A percentile compares a stretch with the other conserved stretches of the same genome.
Evolutionary conservation across 495 filamentous ascomycete genomes (phyloP).

Genomic region (Neurospora hispaniola): DNA sequence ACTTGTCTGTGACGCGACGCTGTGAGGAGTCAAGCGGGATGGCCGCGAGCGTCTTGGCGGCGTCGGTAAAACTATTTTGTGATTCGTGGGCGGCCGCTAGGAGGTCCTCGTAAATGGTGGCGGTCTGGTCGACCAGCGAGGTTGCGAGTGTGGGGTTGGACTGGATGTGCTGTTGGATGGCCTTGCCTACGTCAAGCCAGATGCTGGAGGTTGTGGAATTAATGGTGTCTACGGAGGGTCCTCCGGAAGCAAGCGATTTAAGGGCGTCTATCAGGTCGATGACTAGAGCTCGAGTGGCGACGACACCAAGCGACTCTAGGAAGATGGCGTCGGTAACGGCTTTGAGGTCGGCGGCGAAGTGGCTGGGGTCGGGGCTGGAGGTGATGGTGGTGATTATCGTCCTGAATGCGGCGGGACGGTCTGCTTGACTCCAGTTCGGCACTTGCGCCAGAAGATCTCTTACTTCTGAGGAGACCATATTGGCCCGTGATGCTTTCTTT

Average conservation of each 20-base stretch:
- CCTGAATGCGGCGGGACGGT: constrained; percentile 50
- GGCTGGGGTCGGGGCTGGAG: constrained; percentile 39
- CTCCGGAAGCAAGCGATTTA: constrained; percentile 30
- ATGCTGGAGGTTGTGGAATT: constrained; percentile 29
- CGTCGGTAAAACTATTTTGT: constrained; percentile 41
- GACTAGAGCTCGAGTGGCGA: constrained; percentile 62
- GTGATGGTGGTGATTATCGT: constrained; percentile 55
- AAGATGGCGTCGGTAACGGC: constrained; percentile 61
- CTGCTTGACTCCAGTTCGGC: constrained; percentile 35
- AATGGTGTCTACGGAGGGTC: neutral
- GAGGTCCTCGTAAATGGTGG: constrained; percentile 60
- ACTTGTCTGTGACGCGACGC: constrained; percentile 64
- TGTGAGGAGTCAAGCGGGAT: constrained; percentile 85
- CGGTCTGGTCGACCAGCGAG: constrained; percentile 76
- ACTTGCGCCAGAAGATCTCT: constrained; percentile 46
- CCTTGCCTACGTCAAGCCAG: constrained; percentile 59
- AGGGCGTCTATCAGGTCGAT: constrained; percentile 52
- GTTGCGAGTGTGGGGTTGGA: constrained; percentile 34
- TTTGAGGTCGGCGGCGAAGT: constrained; percentile 53
- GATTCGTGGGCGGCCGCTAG: constrained; percentile 60
- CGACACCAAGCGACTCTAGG: constrained; percentile 58
- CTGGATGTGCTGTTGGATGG: constrained; percentile 54
- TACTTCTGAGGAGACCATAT: constrained; percentile 21
- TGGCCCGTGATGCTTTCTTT: neutral
- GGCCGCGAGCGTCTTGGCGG: constrained; percentile 66